Base-by-base conservation (phyloP, 2,329 filamentous ascomycete genomes). In the Epicoccum nigrum region DNA sequence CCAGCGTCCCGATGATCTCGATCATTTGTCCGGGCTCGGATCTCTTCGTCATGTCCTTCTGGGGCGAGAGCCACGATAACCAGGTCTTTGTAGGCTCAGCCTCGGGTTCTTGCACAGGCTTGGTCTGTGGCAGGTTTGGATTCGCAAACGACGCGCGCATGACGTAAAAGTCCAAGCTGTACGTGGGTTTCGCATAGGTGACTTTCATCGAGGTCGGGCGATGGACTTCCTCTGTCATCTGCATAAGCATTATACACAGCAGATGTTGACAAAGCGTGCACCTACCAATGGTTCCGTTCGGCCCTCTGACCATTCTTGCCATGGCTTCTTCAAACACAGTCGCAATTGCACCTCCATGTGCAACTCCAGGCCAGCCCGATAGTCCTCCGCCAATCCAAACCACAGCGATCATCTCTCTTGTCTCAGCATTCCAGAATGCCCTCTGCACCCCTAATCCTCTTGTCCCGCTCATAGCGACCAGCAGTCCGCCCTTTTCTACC, bases 301-400 rank as follows among this genome's bases (percentile, higher is more conserved):
- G 85, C 77, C 64, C 85, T 81, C 59, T 86, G 73, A 62, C 83
- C 80, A 83, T 85, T 34, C 86, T 78, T n/a, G 85, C 84, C 55
- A 90, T 77, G 43, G 81, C 82, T 75, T 92, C 89, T 68, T 89
- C 83, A 30, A 92, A 73, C 3, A 89, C 70, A 0, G 86, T 90
- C 7, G 86, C 86, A 40, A 89, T 78, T 6, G 81, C 78, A 12
- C 89, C 89, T 47, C 89, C 89, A 74, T 93, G 89, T 43, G 85
- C 84, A 32, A 89, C 78, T 11, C 82, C 81, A 1, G 88, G 88
- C 86, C 87, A 92, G 4, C 89, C 88, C 39, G 81, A 77, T 16
- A 87, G 67, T 1, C 78, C 82, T n/a, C 77, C 70, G 6, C 89
- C 89, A 45, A 92, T 80, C 77, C 81, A 88, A 4, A 92, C 76